Base-by-base conservation (phyloP, 163 green algal species). In the Scenedesmus sp. region DNA sequence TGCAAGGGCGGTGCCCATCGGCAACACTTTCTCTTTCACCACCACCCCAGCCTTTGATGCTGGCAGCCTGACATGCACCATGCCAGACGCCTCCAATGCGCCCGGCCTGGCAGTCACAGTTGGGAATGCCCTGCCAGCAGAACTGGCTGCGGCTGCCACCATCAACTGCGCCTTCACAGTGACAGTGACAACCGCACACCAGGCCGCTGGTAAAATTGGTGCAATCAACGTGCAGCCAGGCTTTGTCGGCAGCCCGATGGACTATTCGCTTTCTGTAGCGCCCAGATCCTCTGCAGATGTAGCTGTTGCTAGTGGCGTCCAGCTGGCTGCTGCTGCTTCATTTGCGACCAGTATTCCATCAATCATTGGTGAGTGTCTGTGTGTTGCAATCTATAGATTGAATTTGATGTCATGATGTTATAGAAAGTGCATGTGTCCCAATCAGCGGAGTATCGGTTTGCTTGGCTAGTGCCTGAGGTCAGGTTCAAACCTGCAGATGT, bases 91-190 rank as follows among this genome's bases (percentile, higher is more conserved):
- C 2, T n/a, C 72, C 22, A 72, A 33, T 7, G 7, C 20, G 1
- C 26, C 65, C 40, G 30, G n/a, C n/a, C n/a, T 20, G 40, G 10
- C 73, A 49, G 37, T 83, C 2, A 16, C 35, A n/a, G 2, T 13
- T n/a, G 35, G 37, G 1, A 16, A 10, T 51, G 73, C 37, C 24
- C 73, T 83, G 24, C 18, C 37, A 46, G 73, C 40, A 15, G 1
- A 13, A 2, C 73, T 83, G 73, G 73, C 30, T 7, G 35, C 33
- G 7, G n/a, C 3, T 35, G 73, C 73, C 33, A 83, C 12, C 73
- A 15, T 83, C 15, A 83, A 13, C 33, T 83, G 73, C 73, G 33
- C 73, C 5, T 83, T 83, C n/a, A 49, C 73, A 16, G 73, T 83
- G 35, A 83, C 37, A 16, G 73, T 83, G 5, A 83, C 73, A n/a